Conservation (phyloP, 805 yeast genomes). For the Schwanniomyces yamadae region DNA sequence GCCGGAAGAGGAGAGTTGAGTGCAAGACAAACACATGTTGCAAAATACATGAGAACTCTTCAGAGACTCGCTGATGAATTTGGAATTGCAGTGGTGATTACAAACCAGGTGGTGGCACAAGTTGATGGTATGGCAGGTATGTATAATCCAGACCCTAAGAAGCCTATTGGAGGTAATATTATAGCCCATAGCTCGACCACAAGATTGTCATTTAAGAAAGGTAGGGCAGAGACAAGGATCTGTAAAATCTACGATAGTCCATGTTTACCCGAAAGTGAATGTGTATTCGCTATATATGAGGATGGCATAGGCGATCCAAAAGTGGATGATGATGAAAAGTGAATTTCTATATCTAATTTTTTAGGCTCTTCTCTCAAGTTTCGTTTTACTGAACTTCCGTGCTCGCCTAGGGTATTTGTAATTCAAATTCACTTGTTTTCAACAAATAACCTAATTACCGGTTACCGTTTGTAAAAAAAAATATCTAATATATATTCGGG, state of each 20-base stretch:
- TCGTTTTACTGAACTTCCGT: too few relatives aligned
- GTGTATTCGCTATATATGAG: slow-evolving; percentile 92
- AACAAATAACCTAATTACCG: too few relatives aligned
- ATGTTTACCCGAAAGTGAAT: slow-evolving; percentile 92
- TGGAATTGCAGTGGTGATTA: slow-evolving; percentile 92
- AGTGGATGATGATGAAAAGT: slow-evolving; percentile 71
- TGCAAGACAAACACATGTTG: slow-evolving; percentile 92
- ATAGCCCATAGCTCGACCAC: slow-evolving; percentile 97
- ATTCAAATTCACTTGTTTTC: too few relatives aligned
- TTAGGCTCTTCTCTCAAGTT: too few relatives aligned
- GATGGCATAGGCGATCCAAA: slow-evolving; percentile 97
- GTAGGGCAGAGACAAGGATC: slow-evolving; percentile 86
- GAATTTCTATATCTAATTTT: too few relatives aligned
- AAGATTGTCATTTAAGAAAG: slow-evolving; percentile 84
- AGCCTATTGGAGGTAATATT: slow-evolving; percentile 97
- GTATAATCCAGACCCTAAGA: slow-evolving; percentile 95
- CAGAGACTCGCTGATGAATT: slow-evolving; percentile 96
- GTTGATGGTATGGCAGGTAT: slow-evolving; percentile 85
- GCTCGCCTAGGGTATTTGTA: too few relatives aligned
- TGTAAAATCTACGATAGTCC: slow-evolving; percentile 97
- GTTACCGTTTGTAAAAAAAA: too few relatives aligned
- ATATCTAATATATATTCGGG: too few relatives aligned
- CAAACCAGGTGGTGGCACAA: slow-evolving; percentile 95
- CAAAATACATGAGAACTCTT: slow-evolving; percentile 84
- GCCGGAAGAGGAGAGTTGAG: slow-evolving; percentile 94